Evolutionary conservation across 106 monocot species (phyloP), one percentile per base, ranked within the genome.

Genomic region (Acorus calamus): DNA sequence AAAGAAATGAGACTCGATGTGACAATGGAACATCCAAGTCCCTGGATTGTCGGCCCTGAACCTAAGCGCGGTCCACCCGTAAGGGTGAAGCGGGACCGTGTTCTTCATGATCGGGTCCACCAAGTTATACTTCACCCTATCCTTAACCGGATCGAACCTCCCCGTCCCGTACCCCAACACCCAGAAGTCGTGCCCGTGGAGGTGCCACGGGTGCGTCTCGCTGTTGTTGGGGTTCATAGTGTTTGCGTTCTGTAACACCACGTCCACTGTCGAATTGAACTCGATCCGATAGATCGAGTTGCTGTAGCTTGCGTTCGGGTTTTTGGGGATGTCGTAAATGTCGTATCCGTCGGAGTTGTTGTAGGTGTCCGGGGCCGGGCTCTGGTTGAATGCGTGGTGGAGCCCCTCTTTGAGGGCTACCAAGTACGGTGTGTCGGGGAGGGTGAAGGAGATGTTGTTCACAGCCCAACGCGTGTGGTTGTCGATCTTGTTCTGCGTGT

Each of bases 161-260:
- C 83, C 98, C 1, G 14, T 3, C n/a, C 98, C 92, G 47, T 83
- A 84, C 1, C 85, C 98, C 42, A 99, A 5, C 14, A 99, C 92
- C 98, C 98, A 99, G 59, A 99, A 99, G 62, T 99, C 85, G 46
- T 99, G 98, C 41, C 92, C 92, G 63, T 99, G 98, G n/a, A 99
- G 68, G 58, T 99, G 98, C 98, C 96, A 96, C n/a, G 96, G 96
- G 74, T 96, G 96, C 8, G 96, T 83, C 83, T 99, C 98, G 53
- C 92, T 92, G 45, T 58, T 88, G 75, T 92, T 88, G 0, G 63
- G 46, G 8, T 46, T 63, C 77, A 88, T 14, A 8, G 73, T 83
- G 73, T 98, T 99, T 0, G 92, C 88, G 50, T 99, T 99, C 69
- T 99, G 98, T 57, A 99, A 59, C 0, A 99, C 50, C 8, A 99